These are phyloP conservation scores for Aspergillus nanangensis DNA, from an alignment of 495 filamentous ascomycete species.

Conservation along the genomic window DNA sequence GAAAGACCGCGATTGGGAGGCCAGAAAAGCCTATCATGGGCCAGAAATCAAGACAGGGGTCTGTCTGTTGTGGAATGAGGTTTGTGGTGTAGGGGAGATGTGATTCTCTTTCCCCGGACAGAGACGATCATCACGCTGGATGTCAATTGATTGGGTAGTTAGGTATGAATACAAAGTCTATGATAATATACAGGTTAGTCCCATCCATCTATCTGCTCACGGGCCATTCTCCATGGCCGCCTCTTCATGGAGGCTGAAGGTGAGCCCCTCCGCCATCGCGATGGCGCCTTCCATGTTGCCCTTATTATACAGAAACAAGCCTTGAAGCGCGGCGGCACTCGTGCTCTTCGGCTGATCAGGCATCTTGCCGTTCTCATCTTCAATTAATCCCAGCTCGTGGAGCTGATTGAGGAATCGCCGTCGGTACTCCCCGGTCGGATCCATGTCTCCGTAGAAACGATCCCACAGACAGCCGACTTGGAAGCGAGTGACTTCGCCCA, in stretches of 20 bases:
- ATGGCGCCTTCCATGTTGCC: constrained; percentile 84
- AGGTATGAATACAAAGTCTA: constrained; percentile 7
- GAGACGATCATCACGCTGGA: too few relatives aligned
- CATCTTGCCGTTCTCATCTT: constrained; percentile 43
- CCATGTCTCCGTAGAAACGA: constrained; percentile 86
- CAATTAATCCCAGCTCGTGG: constrained; percentile 46
- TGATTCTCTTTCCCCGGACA: too few relatives aligned
- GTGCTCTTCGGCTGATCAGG: constrained; percentile 43
- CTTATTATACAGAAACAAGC: constrained; percentile 92
- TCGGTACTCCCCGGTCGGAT: constrained; percentile 50
- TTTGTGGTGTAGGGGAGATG: too few relatives aligned
- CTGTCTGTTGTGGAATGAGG: too few relatives aligned
- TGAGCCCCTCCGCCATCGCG: constrained; percentile 64
- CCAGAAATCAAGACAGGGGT: too few relatives aligned
- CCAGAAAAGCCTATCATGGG: too few relatives aligned
- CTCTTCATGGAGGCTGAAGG: constrained; percentile 29
- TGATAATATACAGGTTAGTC: constrained; percentile 24
- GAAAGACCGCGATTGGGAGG: too few relatives aligned
- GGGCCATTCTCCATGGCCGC: constrained; percentile 19
- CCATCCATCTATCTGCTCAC: too few relatives aligned
- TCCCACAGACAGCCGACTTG: constrained; percentile 89
- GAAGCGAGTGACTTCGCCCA: constrained; percentile 81
- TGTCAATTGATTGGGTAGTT: background rate
- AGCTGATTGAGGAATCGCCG: constrained; percentile 46
- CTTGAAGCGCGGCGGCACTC: constrained; percentile 88